Evolutionary conservation across 352 stramenopile species (phyloP), one percentile per base, ranked within the genome.

Genomic region (Aphanomyces cochlioides): DNA sequence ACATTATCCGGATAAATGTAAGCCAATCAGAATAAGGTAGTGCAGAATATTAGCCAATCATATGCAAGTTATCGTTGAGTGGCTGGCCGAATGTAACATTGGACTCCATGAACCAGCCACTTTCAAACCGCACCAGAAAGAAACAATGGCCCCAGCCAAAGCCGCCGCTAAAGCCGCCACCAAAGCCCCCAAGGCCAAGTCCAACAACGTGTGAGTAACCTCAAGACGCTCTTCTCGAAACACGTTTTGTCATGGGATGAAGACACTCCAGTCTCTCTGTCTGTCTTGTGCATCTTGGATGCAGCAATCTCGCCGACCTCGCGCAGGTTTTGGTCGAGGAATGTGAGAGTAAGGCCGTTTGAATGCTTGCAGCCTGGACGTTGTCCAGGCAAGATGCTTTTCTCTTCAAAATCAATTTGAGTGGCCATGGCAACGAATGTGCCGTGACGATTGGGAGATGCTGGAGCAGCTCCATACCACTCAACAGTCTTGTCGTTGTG

Each of bases 371-470:
- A 1, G n/a, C 50, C 2, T 34, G 1, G 37, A 10, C 28, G n/a
- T 13, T 21, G n/a, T 19, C 7, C n/a, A n/a, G 50, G 54, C 54
- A 61, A 61, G 54, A 61, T 40, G 64, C 40, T 37, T 70, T 70
- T 70, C 64, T 70, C 64, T 70, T 70, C 21, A 70, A 70, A 70
- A 43, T 15, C 64, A 70, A 63, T 70, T 47, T 70, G 64, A 50
- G 40, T 43, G 64, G 57, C 57, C 6, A 38, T 17, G 17, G 6
- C 56, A 10, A 45, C n/a, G 43, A n/a, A 43, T 7, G 3, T 43
- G 13, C 21, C 10, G 17, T 12, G 43, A 50, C 43, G 43, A 50
- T 50, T n/a, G 43, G 10, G 43, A n/a, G 43, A 43, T 41, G 45
- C 47, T 17, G 54, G 53, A 45, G 64, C 64, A 38, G 54, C 47